Conservation (phyloP, 257 asterid genomes). For the Mitragyna speciosa region DNA sequence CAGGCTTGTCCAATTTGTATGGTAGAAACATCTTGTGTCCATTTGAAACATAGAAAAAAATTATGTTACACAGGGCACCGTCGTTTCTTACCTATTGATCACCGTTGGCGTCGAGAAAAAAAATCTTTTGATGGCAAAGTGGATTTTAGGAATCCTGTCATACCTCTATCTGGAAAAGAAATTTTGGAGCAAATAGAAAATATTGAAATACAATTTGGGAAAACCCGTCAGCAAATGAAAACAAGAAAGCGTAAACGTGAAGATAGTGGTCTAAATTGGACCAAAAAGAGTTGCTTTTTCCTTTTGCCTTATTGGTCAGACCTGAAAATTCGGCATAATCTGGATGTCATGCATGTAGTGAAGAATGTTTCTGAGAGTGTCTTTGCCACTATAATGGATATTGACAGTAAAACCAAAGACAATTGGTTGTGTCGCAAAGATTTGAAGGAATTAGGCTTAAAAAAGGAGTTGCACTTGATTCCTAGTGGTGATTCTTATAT, state of each 20-base stretch:
- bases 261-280: neutral
- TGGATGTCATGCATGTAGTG: neutral
- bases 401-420: neutral
- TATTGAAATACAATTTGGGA: constrained; percentile 1
- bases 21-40: no score
- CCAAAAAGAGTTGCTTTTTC: neutral
- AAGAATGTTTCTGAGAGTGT: neutral
- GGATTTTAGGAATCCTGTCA: no score
- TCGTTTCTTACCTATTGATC: no score
- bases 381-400: neutral
- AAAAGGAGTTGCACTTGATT: neutral
- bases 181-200: neutral
- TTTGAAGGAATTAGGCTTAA: neutral
- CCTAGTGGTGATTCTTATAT: neutral
- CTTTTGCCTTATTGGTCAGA: neutral
- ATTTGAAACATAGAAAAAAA: no score
- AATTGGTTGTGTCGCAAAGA: neutral
- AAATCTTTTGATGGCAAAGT: no score
- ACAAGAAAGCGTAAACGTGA: no score
- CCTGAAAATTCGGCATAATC: neutral
- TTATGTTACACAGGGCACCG: no score
- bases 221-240: neutral
- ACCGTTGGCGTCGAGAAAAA: no score
- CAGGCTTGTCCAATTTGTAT: no score
- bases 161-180: no score